These are phyloP conservation scores for Kodamaea plutei DNA, from an alignment of 1,139 yeast genomes.

Conservation along the genomic window DNA sequence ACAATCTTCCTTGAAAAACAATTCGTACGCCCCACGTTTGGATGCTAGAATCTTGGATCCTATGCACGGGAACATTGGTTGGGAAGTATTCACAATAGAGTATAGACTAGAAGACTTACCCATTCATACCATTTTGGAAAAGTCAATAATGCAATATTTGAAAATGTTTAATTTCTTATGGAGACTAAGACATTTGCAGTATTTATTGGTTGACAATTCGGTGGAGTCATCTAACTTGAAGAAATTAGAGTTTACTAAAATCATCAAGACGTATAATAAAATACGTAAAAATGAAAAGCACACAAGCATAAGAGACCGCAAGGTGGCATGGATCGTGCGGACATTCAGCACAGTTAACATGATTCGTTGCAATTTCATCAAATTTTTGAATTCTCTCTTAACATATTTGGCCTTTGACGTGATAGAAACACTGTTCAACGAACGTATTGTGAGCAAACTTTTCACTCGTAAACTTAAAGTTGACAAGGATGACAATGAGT, in stretches of 20 bases:
- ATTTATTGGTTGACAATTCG: conserved; percentile 43
- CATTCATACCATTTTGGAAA: conserved; percentile 32
- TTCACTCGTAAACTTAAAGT: conserved; percentile 16
- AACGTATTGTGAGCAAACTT: conserved; percentile 22
- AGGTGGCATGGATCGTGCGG: conserved; percentile 26
- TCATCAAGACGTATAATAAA: conserved; percentile 14
- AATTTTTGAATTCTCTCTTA: conserved; percentile 41
- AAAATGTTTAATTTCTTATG: conserved; percentile 83
- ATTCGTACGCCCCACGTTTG: conserved; percentile 38
- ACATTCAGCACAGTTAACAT: conserved; percentile 39
- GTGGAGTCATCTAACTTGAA: conserved; percentile 31
- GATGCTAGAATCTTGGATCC: conserved; percentile 81
- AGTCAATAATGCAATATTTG: conserved; percentile 55
- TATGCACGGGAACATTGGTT: conserved; percentile 61
- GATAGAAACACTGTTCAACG: conserved; percentile 40
- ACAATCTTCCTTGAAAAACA: conserved; percentile 54
- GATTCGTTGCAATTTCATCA: conserved; percentile 43
- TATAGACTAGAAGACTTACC: conserved; percentile 62
- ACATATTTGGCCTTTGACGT: conserved; percentile 46
- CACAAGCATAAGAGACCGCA: conserved; percentile 18
- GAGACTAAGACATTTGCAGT: conserved; percentile 64
- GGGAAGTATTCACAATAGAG: conserved; percentile 93
- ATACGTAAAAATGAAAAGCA: conserved; percentile 9
- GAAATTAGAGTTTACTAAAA: conserved; percentile 29
- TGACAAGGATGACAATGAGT: conserved; percentile 7